Percentiles rank a stretch among this genome's conserved stretches.
phyloP scores from a whole-genome alignment of 331 rosid species.

The Spiraea crenata region DNA sequence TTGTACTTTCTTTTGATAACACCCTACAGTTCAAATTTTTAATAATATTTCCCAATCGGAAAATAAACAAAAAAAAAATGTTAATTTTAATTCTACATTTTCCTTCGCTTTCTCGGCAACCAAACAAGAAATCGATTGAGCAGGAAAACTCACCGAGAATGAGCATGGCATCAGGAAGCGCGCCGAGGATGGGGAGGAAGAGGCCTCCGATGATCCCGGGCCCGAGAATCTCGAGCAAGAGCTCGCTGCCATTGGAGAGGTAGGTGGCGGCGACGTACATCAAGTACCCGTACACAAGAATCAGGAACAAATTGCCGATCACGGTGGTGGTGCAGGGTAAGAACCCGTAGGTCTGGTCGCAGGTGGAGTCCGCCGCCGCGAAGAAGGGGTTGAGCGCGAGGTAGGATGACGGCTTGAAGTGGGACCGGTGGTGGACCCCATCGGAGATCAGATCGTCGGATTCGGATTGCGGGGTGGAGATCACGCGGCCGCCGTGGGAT shows the following conservation, averaged over 20 bases:
- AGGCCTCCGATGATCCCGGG: slow-evolving; percentile 93
- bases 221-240: slow-evolving; percentile 87
- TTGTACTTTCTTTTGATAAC: not conserved
- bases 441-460: slow-evolving; percentile 57
- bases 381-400: slow-evolving; percentile 29
- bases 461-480: not conserved
- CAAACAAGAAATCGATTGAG: slow-evolving; percentile 8
- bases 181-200: slow-evolving; percentile 84
- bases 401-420: not conserved
- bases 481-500: slow-evolving; percentile 37
- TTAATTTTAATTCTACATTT: not conserved
- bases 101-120: slow-evolving; percentile 13
- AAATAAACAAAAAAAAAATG: not conserved
- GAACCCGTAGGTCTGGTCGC: slow-evolving; percentile 88
- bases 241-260: slow-evolving; percentile 76
- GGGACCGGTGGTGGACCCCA: slow-evolving; percentile 32
- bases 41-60: not conserved
- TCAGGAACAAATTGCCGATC: slow-evolving; percentile 69
- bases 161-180: slow-evolving; percentile 90
- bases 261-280: slow-evolving; percentile 73
- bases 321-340: slow-evolving; percentile 84
- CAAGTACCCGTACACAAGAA: slow-evolving; percentile 62
- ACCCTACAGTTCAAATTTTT: not conserved
- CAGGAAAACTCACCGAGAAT: slow-evolving; percentile 53
- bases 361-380: slow-evolving; percentile 42